Conservation (phyloP, 1,284 basidiomycete species). For the Taiwanofungus camphoratus region DNA sequence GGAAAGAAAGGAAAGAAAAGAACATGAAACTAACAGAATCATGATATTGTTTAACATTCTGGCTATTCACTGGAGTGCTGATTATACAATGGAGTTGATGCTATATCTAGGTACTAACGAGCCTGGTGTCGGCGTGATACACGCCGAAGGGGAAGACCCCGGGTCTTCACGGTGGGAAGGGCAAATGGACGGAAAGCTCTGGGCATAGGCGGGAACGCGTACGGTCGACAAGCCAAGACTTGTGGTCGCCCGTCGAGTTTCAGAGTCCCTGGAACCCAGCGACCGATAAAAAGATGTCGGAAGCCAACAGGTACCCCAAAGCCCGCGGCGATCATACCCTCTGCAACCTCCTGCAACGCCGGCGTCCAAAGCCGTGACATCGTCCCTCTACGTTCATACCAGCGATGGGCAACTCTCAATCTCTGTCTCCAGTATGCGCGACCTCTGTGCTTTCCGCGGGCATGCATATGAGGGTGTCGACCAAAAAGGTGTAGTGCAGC, state of each 20-base stretch:
- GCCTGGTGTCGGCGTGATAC: constrained; percentile 1
- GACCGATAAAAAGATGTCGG: constrained; percentile 39
- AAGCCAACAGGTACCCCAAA: constrained; percentile 43
- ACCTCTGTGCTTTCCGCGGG: constrained; percentile 18
- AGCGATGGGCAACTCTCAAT: constrained; percentile 21
- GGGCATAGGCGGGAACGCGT: constrained; percentile 25
- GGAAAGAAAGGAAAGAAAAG: neutral
- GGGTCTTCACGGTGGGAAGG: constrained; percentile 32
- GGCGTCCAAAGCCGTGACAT: constrained; percentile 29
- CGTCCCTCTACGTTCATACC: constrained; percentile 24
- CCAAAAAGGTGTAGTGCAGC: constrained; percentile 48
- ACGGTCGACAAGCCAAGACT: constrained; percentile 24
- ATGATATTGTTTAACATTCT: neutral
- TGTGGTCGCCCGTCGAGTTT: constrained; percentile 8
- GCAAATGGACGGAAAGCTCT: constrained; percentile 22
- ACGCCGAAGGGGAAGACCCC: constrained; percentile 35
- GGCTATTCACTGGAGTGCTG: neutral
- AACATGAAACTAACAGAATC: constrained; percentile 1
- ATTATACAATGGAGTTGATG: constrained; percentile 6
- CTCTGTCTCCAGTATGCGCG: constrained; percentile 28
- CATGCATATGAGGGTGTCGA: constrained; percentile 26
- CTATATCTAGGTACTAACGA: constrained; percentile 5
- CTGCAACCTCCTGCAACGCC: constrained; percentile 39
- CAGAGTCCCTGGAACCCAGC: constrained; percentile 17
- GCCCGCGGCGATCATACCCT: constrained; percentile 40